phyloP scores from a whole-genome alignment of 306 rosid genomes.

The Acacia melanoxylon region DNA sequence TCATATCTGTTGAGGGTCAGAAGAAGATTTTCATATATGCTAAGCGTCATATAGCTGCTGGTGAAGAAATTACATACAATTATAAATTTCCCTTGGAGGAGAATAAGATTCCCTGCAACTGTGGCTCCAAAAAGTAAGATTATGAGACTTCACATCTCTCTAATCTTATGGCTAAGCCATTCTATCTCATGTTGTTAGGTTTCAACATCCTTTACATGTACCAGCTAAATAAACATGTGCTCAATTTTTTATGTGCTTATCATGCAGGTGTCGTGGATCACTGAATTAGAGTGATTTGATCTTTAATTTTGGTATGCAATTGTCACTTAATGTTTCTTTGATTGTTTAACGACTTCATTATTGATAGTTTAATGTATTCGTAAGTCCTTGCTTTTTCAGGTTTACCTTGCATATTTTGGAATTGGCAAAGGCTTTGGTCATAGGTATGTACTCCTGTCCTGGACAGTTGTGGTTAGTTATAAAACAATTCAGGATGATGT shows the following conservation, averaged over 20 bases:
- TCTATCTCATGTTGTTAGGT: not conserved
- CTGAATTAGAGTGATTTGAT: slow-evolving; percentile 57
- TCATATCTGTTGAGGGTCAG: slow-evolving; percentile 88
- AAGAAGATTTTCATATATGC: slow-evolving; percentile 93
- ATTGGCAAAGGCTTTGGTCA: slow-evolving; percentile 27
- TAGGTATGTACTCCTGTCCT: slow-evolving; percentile 42
- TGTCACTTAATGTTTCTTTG: slow-evolving; percentile 26
- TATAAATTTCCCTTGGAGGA: slow-evolving; percentile 99
- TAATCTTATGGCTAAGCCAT: not conserved
- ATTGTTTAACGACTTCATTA: slow-evolving; percentile 14
- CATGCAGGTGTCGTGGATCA: slow-evolving; percentile 90
- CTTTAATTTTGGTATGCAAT: slow-evolving; percentile 43
- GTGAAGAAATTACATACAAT: slow-evolving; percentile 94
- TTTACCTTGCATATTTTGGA: slow-evolving; percentile 11
- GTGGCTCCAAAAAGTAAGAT: slow-evolving; percentile 88
- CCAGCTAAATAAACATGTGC: not conserved
- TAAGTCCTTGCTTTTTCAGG: slow-evolving; percentile 22
- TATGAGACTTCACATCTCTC: slow-evolving; percentile 13
- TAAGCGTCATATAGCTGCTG: slow-evolving; percentile 83
- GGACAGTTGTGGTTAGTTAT: slow-evolving; percentile 5
- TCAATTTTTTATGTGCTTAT: slow-evolving; percentile 23
- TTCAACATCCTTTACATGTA: not conserved
- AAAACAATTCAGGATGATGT: not conserved
- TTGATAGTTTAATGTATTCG: slow-evolving; percentile 22
- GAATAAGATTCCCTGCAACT: slow-evolving; percentile 95